Evolutionary conservation across 345 rosid genomes (phyloP), one percentile per base, ranked within the genome.

Genomic region (Sisymbrium altissimum): DNA sequence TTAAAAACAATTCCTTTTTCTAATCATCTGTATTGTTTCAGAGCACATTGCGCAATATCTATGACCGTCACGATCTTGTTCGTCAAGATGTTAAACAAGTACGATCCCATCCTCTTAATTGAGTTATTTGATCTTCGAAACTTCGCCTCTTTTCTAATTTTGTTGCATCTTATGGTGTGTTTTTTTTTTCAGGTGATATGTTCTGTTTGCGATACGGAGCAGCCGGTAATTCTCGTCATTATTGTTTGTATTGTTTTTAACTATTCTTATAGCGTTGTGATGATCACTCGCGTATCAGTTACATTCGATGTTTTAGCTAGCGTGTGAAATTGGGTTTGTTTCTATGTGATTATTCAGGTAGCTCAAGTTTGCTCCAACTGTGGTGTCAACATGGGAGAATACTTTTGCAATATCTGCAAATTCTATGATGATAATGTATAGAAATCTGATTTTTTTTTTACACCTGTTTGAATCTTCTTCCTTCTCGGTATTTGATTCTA

Each of bases 301-400:
- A 3, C 25, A 35, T 45, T 36, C 15, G 7, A 32, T 71, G 23
- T 45, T 43, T 9, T 69, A 15, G 70, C 32, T 65, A 0, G 15
- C 11, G 2, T 71, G 14, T 66, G 74, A 30, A n/a, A 68, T 68
- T 75, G 46, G 6, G 11, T 61, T 68, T 25, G 32, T 70, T 63
- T 66, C 27, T 18, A 55, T 41, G 29, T 63, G 11, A 53, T 17
- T 76, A 23, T 68, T 41, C 81, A 91, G 98, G 89, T 73, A 73
- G 85, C 81, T 71, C 87, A 78, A 83, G 85, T 88, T 75, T 95
- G 99, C 73, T 74, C 94, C 13, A 95, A 95, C 80, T 95, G 99
- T 68, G 99, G 99, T n/a, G 90, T 95, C 80, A 88, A 83, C 78
- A 90, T 95, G 99, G 99, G 98, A 78, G 98, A 88, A 73, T 95